A percentile compares a stretch with the other conserved stretches of the same genome.
These are phyloP conservation scores for Chaetomidium leptoderma DNA, from an alignment of 495 filamentous ascomycete genomes.

Conservation along the genomic window DNA sequence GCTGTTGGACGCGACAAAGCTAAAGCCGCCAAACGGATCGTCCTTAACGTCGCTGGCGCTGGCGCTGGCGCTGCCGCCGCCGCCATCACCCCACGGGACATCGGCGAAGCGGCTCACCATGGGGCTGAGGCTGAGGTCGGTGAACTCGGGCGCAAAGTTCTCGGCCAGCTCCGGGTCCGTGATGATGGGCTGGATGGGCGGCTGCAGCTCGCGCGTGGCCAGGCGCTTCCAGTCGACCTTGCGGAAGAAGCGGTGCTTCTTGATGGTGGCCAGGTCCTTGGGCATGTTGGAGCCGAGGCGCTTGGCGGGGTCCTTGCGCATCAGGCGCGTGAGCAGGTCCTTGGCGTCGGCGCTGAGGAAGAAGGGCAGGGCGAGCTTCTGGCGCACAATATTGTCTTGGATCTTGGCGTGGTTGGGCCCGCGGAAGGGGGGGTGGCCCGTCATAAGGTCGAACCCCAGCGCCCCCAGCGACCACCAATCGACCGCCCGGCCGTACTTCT, in stretches of 20 bases:
- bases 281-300: constrained; percentile 83
- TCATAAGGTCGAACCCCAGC: constrained; percentile 85
- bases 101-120: constrained; percentile 46
- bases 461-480: constrained; percentile 99
- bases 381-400: constrained; percentile 85
- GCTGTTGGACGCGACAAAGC: constrained; percentile 86
- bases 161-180: constrained; percentile 93
- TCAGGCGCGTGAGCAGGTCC: constrained; percentile 79
- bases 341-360: constrained; percentile 86
- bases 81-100: constrained; percentile 26
- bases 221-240: constrained; percentile 90
- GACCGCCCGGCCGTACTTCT: constrained; percentile 84
- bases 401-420: constrained; percentile 89
- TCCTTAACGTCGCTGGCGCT: constrained; percentile 45
- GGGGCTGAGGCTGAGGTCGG: constrained; percentile 74
- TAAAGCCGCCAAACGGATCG: constrained; percentile 91
- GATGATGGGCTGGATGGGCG: constrained; percentile 86
- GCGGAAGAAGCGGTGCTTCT: constrained; percentile 92
- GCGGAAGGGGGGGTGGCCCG: constrained; percentile 82
- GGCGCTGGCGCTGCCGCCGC: constrained; percentile 16
- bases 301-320: constrained; percentile 88
- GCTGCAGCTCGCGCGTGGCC: constrained; percentile 68
- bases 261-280: constrained; percentile 78
- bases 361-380: constrained; percentile 82
- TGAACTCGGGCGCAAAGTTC: constrained; percentile 90